Evolutionary conservation across 106 monocot genomes (phyloP), one percentile per base, ranked within the genome.

Genomic region (Allium fistulosum): DNA sequence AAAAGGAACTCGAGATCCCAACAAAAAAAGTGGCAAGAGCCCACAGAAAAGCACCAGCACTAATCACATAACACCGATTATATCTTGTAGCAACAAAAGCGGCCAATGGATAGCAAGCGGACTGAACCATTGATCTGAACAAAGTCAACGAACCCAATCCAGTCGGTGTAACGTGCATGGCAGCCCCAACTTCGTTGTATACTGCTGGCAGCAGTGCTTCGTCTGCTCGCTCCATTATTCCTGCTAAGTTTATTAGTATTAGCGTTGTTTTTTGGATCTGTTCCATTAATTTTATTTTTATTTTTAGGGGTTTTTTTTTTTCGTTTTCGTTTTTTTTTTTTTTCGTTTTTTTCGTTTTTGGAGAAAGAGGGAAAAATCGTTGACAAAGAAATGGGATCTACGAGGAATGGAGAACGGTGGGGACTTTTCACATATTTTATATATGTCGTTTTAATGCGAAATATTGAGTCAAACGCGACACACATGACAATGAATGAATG

Each of bases 1-100:
- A 7, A 79, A 88, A 96, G 52, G 91, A 85, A 71, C 63, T 60
- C 15, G 95, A 91, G 55, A 96, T 17, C 47, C 77, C 95, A 53
- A 96, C 95, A 27, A 96, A 74, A 78, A 91, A 85, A 9, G 95
- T 96, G 66, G 95, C 95, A 53, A 86, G 91, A 51, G 95, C 78
- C 95, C 91, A 96, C 49, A 96, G 88, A 73, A 96, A 86, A 14
- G 91, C 95, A 6, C 95, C 95, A 50, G 83, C 60, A 49, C 91
- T 91, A 51, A 96, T 84, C 61, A 96, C 91, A 58, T 84, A 81
- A 47, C 83, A 68, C 12, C 91, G 77, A 58, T 96, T 81, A 73
- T 91, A 74, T 9, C 91, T 70, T 26, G 78, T 50, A 62, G 91
- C 79, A 79, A 91, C 70, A 76, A 86, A 91, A 47, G 81, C 85